Percentiles rank a stretch among this genome's conserved stretches.
phyloP scores from a whole-genome alignment of 116 monocot species.

The Thalassia testudinum region DNA sequence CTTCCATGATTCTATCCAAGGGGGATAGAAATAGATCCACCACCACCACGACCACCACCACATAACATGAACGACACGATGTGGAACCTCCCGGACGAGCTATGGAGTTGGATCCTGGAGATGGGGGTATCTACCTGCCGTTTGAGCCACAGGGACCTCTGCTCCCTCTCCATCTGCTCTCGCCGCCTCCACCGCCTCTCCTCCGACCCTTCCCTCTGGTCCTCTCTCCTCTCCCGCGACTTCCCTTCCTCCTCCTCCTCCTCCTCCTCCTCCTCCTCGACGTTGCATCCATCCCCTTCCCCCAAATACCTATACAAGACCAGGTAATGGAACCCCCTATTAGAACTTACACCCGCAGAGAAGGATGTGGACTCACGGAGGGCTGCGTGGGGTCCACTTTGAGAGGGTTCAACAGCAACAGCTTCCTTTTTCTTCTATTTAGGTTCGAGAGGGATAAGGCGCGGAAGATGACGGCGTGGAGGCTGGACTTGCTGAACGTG shows the following conservation, averaged over 20 bases:
- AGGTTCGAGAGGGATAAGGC: slow-evolving; percentile 30
- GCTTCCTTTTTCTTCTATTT: not conserved
- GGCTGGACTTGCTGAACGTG: slow-evolving; percentile 7
- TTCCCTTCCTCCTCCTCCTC: slow-evolving; percentile 13
- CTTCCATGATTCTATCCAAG: too few species aligned
- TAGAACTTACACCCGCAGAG: not conserved
- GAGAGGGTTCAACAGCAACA: not conserved
- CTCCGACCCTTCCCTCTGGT: slow-evolving; percentile 30
- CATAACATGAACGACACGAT: too few species aligned
- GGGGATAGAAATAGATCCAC: too few species aligned
- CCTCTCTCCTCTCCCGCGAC: slow-evolving; percentile 32
- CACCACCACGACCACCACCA: too few species aligned
- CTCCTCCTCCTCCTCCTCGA: slow-evolving; percentile 3
- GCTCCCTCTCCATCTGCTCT: slow-evolving; percentile 41
- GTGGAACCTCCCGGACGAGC: slow-evolving; percentile 39
- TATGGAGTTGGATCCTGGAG: slow-evolving; percentile 52
- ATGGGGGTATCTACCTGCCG: slow-evolving; percentile 15
- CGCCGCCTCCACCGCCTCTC: slow-evolving; percentile 38
- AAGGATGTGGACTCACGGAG: not conserved
- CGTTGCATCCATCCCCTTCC: not conserved
- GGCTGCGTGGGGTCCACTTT: not conserved
- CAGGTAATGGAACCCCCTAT: slow-evolving; percentile 9
- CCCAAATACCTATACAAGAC: slow-evolving; percentile 26
- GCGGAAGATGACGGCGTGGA: slow-evolving; percentile 14
- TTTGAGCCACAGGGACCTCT: slow-evolving; percentile 36